A percentile compares a stretch with the other conserved stretches of the same genome.
phyloP scores from a whole-genome alignment of 2,329 filamentous ascomycete genomes.

The Monosporascus sp. region DNA sequence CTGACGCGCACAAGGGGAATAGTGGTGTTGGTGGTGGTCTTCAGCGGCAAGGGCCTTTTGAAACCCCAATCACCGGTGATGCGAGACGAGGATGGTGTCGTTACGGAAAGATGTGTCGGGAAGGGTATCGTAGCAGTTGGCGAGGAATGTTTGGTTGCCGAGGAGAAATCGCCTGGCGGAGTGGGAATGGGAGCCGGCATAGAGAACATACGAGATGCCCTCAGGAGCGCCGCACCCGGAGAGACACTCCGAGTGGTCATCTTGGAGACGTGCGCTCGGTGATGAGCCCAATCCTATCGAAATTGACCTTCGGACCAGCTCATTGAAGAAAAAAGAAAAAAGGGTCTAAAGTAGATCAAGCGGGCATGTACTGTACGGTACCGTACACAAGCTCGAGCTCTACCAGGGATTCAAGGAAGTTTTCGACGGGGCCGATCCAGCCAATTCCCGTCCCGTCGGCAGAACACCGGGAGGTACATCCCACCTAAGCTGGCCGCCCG shows the following conservation, averaged over 20 bases:
- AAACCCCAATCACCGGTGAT: slow-evolving; percentile 85
- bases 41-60: slow-evolving; percentile 76
- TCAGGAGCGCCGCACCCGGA: slow-evolving; percentile 65
- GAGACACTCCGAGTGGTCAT: slow-evolving; percentile 38
- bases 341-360: not conserved
- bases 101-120: slow-evolving; percentile 80
- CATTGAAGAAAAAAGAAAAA: not conserved
- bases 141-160: slow-evolving; percentile 47
- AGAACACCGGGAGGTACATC: no score
- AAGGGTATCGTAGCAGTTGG: slow-evolving; percentile 68
- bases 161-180: slow-evolving; percentile 47
- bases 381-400: not conserved
- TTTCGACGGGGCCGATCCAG: not conserved
- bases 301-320: slow-evolving; percentile 1
- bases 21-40: slow-evolving; percentile 65
- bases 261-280: slow-evolving; percentile 11
- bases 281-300: slow-evolving; percentile 8
- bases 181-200: slow-evolving; percentile 70
- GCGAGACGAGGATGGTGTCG: slow-evolving; percentile 68
- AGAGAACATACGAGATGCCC: slow-evolving; percentile 85
- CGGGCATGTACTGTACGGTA: no score
- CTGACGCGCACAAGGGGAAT: slow-evolving; percentile 73
- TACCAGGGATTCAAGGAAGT: not conserved
- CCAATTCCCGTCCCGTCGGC: no score
- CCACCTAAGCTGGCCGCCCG: no score